phyloP scores from a whole-genome alignment of 176 grass and related monocot genomes.

The Puccinellia tenuiflora region DNA sequence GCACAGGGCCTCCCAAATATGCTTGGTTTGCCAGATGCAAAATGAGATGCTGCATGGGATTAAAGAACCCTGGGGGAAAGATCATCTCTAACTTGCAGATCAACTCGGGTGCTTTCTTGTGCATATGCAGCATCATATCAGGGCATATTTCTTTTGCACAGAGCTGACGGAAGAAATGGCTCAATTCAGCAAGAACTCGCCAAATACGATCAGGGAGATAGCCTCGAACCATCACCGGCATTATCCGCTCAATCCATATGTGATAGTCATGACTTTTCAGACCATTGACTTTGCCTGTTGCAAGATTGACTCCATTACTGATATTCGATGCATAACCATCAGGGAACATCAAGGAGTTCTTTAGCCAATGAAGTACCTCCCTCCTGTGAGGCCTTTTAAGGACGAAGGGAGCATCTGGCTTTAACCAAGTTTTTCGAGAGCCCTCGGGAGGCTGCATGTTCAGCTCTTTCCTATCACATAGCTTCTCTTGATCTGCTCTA shows the following conservation, averaged over 20 bases:
- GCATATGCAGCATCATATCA: background rate
- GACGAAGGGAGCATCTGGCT: no score
- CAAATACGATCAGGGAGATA: background rate
- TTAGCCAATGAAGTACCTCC: background rate
- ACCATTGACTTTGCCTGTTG: background rate
- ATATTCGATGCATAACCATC: slow-evolving; percentile 10
- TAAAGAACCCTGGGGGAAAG: background rate
- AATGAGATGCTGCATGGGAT: background rate
- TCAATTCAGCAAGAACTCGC: background rate
- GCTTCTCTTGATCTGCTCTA: no score
- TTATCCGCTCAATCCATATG: background rate
- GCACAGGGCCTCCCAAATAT: background rate
- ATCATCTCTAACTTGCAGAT: background rate
- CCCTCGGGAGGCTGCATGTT: no score
- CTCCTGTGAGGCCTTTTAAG: background rate
- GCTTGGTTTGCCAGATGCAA: background rate
- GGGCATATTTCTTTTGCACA: background rate
- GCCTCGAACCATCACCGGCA: background rate
- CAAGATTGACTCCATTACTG: background rate
- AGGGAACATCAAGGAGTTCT: background rate
- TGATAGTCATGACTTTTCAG: slow-evolving; percentile 5
- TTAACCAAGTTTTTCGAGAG: no score
- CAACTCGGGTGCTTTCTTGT: background rate
- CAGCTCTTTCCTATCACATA: no score
- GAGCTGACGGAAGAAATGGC: background rate